Evolutionary conservation across 2,329 filamentous ascomycete species (phyloP), one percentile per base, ranked within the genome.

Genomic region (Falciphora oryzae): DNA sequence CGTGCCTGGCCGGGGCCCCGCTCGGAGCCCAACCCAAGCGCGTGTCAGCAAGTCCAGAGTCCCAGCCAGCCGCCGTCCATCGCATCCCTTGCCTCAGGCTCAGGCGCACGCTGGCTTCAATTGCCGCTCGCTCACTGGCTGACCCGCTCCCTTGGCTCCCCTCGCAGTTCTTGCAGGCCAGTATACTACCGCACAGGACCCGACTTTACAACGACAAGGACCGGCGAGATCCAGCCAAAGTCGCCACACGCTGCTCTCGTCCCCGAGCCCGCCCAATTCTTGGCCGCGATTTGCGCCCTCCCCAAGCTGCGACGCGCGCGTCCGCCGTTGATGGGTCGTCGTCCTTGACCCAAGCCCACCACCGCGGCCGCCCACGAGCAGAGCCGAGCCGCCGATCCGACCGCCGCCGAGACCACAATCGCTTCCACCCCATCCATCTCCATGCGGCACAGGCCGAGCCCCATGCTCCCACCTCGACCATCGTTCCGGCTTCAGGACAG

Each of bases 401-500:
- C 25, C 62, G 57, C 57, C 27, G 27, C 29, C 57, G 27, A 59
- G 57, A 59, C 27, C 58, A 58, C 62, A 14, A 53, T 63, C 62
- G 25, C 31, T 58, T 29, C 57, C 62, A 13, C 57, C n/a, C 31
- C 57, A 58, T 63, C 57, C 25, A 35, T 53, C 28, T 57, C 58
- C 58, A 61, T 61, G 57, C 44, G 28, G 63, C 25, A 61, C 57
- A 38, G 57, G 31, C 53, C 28, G 62, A 63, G 32, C 63, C 57
- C 59, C 58, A 65, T 65, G 63, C 63, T 64, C 60, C 44, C 59
- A 27, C 64, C 6, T 28, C 57, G 57, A 35, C 57, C 27, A 63
- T 63, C 64, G 56, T 63, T 63, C 31, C 27, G 27, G 32, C 50
- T 62, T n/a, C 50, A 38, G 50, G 22, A 58, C 35, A 59, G 53